Evolutionary conservation across 73 alveolate species (phyloP), one percentile per base, ranked within the genome.

Genomic region (Halteria grandinella): DNA sequence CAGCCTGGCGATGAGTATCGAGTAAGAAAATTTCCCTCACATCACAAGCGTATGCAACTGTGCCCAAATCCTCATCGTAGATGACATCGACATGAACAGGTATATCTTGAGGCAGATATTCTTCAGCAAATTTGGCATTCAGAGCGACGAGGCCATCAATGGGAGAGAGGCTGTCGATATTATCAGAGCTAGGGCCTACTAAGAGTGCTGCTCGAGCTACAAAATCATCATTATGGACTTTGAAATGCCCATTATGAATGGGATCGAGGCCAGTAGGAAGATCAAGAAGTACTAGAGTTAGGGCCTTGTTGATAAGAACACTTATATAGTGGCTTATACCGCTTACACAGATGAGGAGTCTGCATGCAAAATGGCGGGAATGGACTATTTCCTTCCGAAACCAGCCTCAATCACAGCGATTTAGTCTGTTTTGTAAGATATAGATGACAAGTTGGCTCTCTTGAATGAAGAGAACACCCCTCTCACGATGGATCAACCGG

Each of bases 161-260:
- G 85, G 85, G 14, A 23, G 36, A 23, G 66, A 73, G 1, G 52
- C 75, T 29, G n/a, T 73, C 25, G 43, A 54, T 15, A 20, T 23
- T 5, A 18, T 73, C 4, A 52, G 55, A 36, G 50, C 21, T 2
- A 39, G 36, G 50, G 37, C 24, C 24, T 29, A 14, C 23, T 18
- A 31, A n/a, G 85, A 51, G 21, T 73, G 85, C 44, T 73, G 85
- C 55, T 10, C 39, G 14, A 18, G 24, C n/a, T 48, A 48, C 44
- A 25, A 73, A 36, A 1, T 51, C 24, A 73, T 73, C 20, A 54
- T 73, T 54, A 73, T 73, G 85, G 85, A 73, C 31, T 73, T 15
- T 54, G 85, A 73, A 54, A 73, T 73, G 85, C 85, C 85, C 1
- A 73, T 73, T 4, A 32, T 73, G 60, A 73, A 73, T 55, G 85